phyloP scores from a whole-genome alignment of 805 yeast genomes.

The Spathaspora sp. region DNA sequence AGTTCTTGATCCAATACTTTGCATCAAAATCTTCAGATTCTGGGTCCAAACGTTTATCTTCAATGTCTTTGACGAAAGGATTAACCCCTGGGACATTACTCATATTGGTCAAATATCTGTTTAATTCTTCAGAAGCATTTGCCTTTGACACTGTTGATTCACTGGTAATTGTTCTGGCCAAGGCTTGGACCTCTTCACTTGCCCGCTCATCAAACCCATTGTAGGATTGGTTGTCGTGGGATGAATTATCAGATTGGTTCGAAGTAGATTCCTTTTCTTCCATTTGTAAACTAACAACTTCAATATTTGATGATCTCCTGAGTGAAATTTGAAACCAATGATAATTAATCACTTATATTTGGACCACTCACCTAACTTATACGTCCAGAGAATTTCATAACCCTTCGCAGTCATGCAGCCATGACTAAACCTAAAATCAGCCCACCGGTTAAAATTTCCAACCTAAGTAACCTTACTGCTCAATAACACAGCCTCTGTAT shows the following conservation, averaged over 20 bases:
- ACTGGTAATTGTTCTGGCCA: conserved; percentile 41
- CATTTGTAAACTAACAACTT: conserved; percentile 12
- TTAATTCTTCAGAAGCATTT: conserved; percentile 24
- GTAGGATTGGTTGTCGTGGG: conserved; percentile 36
- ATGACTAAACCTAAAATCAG: not conserved
- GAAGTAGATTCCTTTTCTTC: conserved; percentile 24
- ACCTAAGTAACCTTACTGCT: not conserved
- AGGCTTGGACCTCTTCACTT: conserved; percentile 30
- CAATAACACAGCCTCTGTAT: not conserved
- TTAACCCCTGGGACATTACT: conserved; percentile 48
- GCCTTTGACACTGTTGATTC: conserved; percentile 8
- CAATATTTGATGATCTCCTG: not conserved
- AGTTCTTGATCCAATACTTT: conserved; percentile 64
- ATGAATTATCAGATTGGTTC: conserved; percentile 10
- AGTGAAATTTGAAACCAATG: not conserved
- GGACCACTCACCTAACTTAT: not conserved
- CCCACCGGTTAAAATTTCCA: not conserved
- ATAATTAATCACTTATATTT: not conserved
- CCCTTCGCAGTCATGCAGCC: not conserved
- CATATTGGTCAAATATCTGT: conserved; percentile 45
- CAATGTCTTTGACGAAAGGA: conserved; percentile 26
- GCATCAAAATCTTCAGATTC: conserved; percentile 54
- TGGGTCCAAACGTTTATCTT: conserved; percentile 53
- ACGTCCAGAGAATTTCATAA: not conserved
- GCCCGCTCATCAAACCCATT: conserved; percentile 35